phyloP scores from a whole-genome alignment of 2,329 filamentous ascomycete genomes.

The Mariannaea sp. region DNA sequence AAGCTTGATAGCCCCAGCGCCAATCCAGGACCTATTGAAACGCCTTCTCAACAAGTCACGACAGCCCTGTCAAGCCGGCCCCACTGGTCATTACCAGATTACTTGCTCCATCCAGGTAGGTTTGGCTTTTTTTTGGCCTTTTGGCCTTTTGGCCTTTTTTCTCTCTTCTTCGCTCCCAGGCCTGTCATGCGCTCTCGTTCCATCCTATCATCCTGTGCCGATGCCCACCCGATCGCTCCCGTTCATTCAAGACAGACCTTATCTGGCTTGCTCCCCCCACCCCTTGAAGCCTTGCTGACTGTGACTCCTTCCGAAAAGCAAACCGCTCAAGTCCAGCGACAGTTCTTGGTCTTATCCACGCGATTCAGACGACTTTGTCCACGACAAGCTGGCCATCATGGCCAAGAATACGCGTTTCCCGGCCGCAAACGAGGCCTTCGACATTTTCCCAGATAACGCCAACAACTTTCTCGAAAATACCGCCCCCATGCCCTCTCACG shows the following conservation, averaged over 20 bases:
- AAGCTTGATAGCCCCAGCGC: constrained; percentile 21
- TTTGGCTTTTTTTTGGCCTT: no score
- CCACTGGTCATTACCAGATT: constrained; percentile 36
- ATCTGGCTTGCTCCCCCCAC: constrained; percentile 25
- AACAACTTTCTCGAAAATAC: constrained; percentile 54
- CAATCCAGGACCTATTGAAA: constrained; percentile 32
- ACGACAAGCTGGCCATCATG: constrained; percentile 52
- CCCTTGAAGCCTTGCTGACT: neutral
- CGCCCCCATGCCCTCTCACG: constrained; percentile 58
- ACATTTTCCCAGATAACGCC: constrained; percentile 59
- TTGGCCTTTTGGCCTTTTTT: constrained; percentile 29
- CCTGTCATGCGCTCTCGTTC: constrained; percentile 35
- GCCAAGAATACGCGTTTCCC: constrained; percentile 56
- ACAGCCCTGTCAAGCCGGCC: constrained; percentile 36
- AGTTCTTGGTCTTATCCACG: constrained; percentile 6
- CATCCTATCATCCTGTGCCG: constrained; percentile 29
- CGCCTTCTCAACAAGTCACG: constrained; percentile 32
- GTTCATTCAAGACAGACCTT: constrained; percentile 23
- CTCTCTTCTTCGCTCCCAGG: constrained; percentile 29
- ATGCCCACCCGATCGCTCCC: constrained; percentile 33
- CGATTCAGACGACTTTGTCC: constrained; percentile 25
- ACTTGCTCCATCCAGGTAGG: constrained; percentile 35
- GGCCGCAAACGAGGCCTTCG: constrained; percentile 53
- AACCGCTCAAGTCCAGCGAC: constrained; percentile 8
- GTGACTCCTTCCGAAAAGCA: neutral